Percentiles rank a stretch among this genome's conserved stretches.
These are phyloP conservation scores for Mayamaea pseudoterrestris DNA, from an alignment of 108 stramenopile genomes.

Conservation along the genomic window DNA sequence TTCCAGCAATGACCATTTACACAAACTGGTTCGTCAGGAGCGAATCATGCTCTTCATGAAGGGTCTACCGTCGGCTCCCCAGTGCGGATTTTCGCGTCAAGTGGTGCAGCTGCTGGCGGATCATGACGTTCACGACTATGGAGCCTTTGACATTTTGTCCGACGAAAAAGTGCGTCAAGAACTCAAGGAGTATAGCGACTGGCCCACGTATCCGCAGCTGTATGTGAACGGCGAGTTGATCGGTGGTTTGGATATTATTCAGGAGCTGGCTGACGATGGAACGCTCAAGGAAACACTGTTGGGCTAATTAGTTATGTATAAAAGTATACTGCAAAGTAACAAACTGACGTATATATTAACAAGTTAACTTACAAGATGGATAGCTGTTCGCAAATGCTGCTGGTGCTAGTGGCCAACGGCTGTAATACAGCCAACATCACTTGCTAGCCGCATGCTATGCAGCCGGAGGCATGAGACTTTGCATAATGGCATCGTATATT, in stretches of 20 bases:
- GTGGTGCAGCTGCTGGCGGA: constrained; percentile 64
- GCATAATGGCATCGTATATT: not conserved
- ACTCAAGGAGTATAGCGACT: constrained; percentile 77
- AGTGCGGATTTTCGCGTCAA: constrained; percentile 91
- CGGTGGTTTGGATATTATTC: constrained; percentile 95
- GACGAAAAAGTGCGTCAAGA: constrained; percentile 85
- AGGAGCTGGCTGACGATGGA: constrained; percentile 86
- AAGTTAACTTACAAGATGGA: too few species aligned
- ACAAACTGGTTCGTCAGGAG: constrained; percentile 45
- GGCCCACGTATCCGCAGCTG: constrained; percentile 96
- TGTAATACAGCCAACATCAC: too few species aligned
- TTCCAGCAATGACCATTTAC: constrained; percentile 40
- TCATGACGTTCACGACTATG: constrained; percentile 55
- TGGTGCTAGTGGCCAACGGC: not conserved
- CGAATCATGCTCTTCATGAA: constrained; percentile 97
- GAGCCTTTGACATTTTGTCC: constrained; percentile 77
- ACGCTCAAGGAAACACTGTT: constrained; percentile 28
- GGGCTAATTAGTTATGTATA: constrained; percentile 32
- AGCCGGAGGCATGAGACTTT: too few species aligned
- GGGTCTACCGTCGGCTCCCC: constrained; percentile 70
- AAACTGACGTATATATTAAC: too few species aligned
- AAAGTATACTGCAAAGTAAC: not conserved
- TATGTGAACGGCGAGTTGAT: constrained; percentile 90
- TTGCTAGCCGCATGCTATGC: too few species aligned
- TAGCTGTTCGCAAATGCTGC: not conserved